phyloP scores from a whole-genome alignment of 2,329 filamentous ascomycete genomes.

The Phyllosticta citribraziliensis region DNA sequence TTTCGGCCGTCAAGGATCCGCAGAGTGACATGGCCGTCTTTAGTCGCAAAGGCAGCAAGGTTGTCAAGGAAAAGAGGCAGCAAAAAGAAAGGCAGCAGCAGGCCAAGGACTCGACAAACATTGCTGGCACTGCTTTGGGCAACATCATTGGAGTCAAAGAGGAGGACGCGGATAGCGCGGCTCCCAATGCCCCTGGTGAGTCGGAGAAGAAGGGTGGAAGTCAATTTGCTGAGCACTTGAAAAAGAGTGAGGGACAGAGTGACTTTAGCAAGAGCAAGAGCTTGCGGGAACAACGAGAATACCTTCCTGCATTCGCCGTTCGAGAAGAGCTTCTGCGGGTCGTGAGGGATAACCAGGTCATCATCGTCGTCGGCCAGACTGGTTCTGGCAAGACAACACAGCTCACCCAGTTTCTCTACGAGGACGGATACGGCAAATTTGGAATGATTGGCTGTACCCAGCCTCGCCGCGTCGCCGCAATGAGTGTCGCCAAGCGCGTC shows the following conservation, averaged over 20 bases:
- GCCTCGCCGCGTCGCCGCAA: constrained; percentile 89
- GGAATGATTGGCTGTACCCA: constrained; percentile 97
- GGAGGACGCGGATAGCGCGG: constrained; percentile 76
- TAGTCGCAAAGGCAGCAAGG: constrained; percentile 85
- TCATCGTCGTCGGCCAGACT: constrained; percentile 94
- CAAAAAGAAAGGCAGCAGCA: constrained; percentile 90
- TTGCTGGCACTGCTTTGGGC: constrained; percentile 82
- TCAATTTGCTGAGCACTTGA: constrained; percentile 87
- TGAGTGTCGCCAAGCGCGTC: constrained; percentile 98
- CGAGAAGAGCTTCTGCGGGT: constrained; percentile 85
- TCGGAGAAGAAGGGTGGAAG: constrained; percentile 46
- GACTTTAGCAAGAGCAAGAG: constrained; percentile 90
- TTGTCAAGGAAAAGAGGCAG: constrained; percentile 83
- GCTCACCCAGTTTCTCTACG: constrained; percentile 88
- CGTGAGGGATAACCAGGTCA: constrained; percentile 92
- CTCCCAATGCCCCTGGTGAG: constrained; percentile 57
- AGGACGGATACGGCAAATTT: constrained; percentile 80
- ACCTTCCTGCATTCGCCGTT: constrained; percentile 88
- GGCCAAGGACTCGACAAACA: constrained; percentile 86
- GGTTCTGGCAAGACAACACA: constrained; percentile 98
- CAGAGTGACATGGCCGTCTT: constrained; percentile 99
- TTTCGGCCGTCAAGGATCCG: constrained; percentile 82
- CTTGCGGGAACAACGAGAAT: constrained; percentile 83
- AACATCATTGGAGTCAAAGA: constrained; percentile 96
- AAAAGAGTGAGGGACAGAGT: constrained; percentile 73